phyloP scores from a whole-genome alignment of 495 filamentous ascomycete genomes.

The Immersiella caudata region DNA sequence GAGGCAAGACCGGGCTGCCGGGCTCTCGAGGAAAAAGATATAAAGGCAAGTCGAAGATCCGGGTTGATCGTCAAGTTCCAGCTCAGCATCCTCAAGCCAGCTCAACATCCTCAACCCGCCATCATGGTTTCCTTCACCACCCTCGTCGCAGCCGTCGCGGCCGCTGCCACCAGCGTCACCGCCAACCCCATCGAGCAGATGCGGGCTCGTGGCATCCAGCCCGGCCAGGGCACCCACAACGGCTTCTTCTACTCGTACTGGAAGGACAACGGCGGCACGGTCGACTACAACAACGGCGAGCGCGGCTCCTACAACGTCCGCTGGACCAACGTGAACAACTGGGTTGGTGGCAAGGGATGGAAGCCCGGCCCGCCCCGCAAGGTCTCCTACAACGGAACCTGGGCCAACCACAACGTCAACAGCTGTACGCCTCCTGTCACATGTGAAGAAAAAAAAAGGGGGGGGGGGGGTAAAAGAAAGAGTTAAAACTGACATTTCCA shows the following conservation, averaged over 20 bases:
- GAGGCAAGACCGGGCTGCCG: slow-evolving; percentile 12
- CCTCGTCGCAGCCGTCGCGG: slow-evolving; percentile 25
- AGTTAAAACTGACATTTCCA: not conserved
- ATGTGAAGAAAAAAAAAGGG: not conserved
- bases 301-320: slow-evolving; percentile 54
- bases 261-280: slow-evolving; percentile 39
- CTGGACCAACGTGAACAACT: slow-evolving; percentile 57
- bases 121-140: slow-evolving; percentile 27
- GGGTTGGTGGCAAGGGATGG: slow-evolving; percentile 65
- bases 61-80: not conserved
- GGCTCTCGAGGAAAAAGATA: not conserved
- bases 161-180: slow-evolving; percentile 15
- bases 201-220: slow-evolving; percentile 28
- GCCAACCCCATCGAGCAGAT: slow-evolving; percentile 38
- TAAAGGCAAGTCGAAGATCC: not conserved
- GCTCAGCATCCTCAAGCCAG: slow-evolving; percentile 5
- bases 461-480: not conserved
- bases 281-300: slow-evolving; percentile 57
- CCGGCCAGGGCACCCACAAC: slow-evolving; percentile 53
- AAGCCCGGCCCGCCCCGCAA: slow-evolving; percentile 42
- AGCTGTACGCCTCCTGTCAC: slow-evolving; percentile 20
- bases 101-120: slow-evolving; percentile 6
- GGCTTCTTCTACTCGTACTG: slow-evolving; percentile 64
- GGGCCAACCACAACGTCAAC: slow-evolving; percentile 34
- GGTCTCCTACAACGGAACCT: slow-evolving; percentile 30